Conservation (phyloP, 352 stramenopile species). For the Thalassiosira mediterranea region DNA sequence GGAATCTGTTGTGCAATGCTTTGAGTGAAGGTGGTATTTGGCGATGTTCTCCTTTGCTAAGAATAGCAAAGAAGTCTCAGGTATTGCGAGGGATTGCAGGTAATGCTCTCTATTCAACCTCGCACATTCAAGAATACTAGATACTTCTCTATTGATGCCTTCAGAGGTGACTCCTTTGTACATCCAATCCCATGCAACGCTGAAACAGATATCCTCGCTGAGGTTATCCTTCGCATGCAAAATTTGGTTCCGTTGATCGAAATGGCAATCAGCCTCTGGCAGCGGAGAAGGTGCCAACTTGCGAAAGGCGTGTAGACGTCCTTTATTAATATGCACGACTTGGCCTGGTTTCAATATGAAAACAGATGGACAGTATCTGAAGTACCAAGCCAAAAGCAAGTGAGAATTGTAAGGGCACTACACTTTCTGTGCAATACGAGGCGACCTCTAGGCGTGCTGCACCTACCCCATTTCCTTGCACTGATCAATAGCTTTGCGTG, state of each 20-base stretch:
- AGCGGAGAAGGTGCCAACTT: constrained; percentile 61
- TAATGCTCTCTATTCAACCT: constrained; percentile 57
- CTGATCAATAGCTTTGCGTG: constrained; percentile 59
- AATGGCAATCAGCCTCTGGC: constrained; percentile 8
- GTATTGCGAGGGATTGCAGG: constrained; percentile 76
- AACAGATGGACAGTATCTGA: constrained; percentile 82
- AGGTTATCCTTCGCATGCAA: constrained; percentile 21
- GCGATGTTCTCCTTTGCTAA: constrained; percentile 56
- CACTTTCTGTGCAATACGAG: no score
- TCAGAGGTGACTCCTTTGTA: constrained; percentile 71
- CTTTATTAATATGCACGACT: constrained; percentile 85
- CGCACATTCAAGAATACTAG: constrained; percentile 64
- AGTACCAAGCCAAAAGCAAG: constrained; percentile 22
- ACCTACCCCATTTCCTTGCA: constrained; percentile 79
- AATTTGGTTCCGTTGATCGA: constrained; percentile 7
- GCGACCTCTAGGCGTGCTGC: no score
- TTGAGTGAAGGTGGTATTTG: constrained; percentile 26
- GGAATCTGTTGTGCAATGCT: constrained; percentile 5
- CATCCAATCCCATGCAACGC: constrained; percentile 85
- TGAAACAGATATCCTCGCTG: constrained; percentile 68
- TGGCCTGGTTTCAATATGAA: constrained; percentile 84
- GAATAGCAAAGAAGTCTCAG: constrained; percentile 72
- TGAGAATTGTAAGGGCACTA: constrained; percentile 9
- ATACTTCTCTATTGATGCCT: constrained; percentile 81
- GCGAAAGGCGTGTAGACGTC: constrained; percentile 83